A percentile compares a stretch with the other conserved stretches of the same genome.
Evolutionary conservation across 1,284 basidiomycete genomes (phyloP).

Genomic region (Ustilago lituana): DNA sequence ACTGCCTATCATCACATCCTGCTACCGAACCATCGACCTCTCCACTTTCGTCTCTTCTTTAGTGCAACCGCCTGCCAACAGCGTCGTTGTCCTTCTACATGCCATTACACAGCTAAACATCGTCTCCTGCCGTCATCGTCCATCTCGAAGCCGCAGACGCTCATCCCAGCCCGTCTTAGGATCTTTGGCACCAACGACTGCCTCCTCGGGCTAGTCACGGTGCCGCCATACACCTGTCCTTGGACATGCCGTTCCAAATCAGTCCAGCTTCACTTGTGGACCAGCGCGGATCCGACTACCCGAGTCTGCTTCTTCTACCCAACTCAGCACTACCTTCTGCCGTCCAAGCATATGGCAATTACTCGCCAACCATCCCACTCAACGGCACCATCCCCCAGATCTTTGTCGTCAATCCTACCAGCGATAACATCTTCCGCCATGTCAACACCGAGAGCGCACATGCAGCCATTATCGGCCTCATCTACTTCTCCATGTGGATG

Average conservation of each 20-base stretch:
- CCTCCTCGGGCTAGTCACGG: constrained; percentile 11
- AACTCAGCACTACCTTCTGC: background rate
- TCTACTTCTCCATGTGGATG: constrained; percentile 60
- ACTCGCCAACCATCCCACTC: background rate
- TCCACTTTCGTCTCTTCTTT: no score
- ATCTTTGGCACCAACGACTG: constrained; percentile 12
- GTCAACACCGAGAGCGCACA: constrained; percentile 37
- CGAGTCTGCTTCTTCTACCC: constrained; percentile 2
- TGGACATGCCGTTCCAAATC: constrained; percentile 27
- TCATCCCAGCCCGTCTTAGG: background rate
- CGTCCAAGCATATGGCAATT: constrained; percentile 2
- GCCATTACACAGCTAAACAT: background rate
- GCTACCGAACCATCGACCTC: no score
- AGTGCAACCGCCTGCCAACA: no score
- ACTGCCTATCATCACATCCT: no score
- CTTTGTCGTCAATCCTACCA: constrained; percentile 44
- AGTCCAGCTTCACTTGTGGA: constrained; percentile 38
- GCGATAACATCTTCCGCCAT: constrained; percentile 51
- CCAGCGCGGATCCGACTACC: constrained; percentile 16
- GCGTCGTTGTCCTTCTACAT: constrained; percentile 5
- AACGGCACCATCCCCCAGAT: constrained; percentile 33
- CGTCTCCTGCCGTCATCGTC: background rate
- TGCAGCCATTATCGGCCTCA: constrained; percentile 46
- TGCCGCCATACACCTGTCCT: constrained; percentile 1
- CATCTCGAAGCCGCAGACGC: background rate